phyloP scores from a whole-genome alignment of 2,329 filamentous ascomycete species.

The Cytospora schulzeri region DNA sequence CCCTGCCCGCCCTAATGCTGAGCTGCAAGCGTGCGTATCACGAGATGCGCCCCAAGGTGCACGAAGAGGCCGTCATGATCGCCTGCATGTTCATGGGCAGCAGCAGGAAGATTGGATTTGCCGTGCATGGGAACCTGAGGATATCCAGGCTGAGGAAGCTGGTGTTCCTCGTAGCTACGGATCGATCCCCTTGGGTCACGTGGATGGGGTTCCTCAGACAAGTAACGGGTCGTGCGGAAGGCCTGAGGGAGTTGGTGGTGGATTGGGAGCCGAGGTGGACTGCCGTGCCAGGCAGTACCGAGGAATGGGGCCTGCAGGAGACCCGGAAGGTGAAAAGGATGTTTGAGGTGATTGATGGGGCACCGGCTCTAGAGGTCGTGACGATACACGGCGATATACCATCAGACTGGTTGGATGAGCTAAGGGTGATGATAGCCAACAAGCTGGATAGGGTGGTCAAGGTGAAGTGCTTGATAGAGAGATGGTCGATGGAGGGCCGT shows the following conservation, averaged over 20 bases:
- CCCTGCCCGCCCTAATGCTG: conserved; percentile 21
- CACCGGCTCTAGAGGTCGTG: conserved; percentile 29
- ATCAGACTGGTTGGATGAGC: conserved; percentile 28
- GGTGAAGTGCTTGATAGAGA: conserved; percentile 29
- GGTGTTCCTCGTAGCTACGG: conserved; percentile 33
- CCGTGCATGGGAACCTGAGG: conserved; percentile 35
- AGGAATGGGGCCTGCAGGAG: conserved; percentile 17
- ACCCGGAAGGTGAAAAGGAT: conserved; percentile 33
- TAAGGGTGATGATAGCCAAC: conserved; percentile 23
- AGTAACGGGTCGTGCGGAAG: conserved; percentile 26
- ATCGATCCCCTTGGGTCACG: conserved; percentile 37
- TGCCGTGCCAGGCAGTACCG: conserved; percentile 26
- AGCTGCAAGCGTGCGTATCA: conserved; percentile 20
- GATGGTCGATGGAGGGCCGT: conserved; percentile 33
- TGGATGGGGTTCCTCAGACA: conserved; percentile 36
- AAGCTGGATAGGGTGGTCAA: conserved; percentile 11
- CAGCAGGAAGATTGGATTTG: conserved; percentile 35
- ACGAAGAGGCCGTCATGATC: conserved; percentile 32
- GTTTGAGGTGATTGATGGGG: conserved; percentile 27
- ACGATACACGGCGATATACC: conserved; percentile 32
- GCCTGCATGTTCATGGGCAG: conserved; percentile 31
- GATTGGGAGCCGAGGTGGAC: conserved; percentile 36
- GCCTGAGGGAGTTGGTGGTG: conserved; percentile 33
- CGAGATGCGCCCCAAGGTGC: conserved; percentile 29
- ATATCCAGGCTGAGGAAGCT: conserved; percentile 34